Base-by-base conservation (phyloP, 1,284 basidiomycete species). In the Lignosus rhinocerotis region DNA sequence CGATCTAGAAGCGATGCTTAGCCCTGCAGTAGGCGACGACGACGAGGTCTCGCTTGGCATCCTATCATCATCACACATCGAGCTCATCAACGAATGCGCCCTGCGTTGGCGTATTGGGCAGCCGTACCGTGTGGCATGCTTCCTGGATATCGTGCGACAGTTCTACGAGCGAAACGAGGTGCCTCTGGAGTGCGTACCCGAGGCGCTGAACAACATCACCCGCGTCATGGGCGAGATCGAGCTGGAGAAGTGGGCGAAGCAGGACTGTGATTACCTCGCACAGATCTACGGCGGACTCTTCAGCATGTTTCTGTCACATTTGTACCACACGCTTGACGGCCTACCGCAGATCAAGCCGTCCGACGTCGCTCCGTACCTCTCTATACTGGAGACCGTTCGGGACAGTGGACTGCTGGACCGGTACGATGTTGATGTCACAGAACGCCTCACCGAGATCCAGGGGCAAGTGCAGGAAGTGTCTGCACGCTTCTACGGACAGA, bases 41-140 rank as follows among this genome's bases (percentile, higher is more conserved):
- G 94, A 98, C 66, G 95, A 99, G 75, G 96, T 99, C 3, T 94
- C 94, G 1, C 77, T 99, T 33, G 93, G 93, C 10, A 98, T 99
- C 56, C 76, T 99, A n/a, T 94, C 93, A 0, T 70, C 83, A 0
- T 70, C 82, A 16, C 94, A 98, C 71, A 80, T 93, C 45, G 89
- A 93, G 56, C 77, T 99, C 36, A 84, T 98, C 59, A 87, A 88
- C 54, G 92, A 96, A 69, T 96, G 94, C 67, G 94, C 94, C 1
- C 69, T 89, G 56, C 82, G 93, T 43, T 98, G 97, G 97, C 81
- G 96, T 55, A 87, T 99, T 56, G 84, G 88, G 8, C 84, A 90
- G 53, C 78, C 90, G 3, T 94, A 93, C 69, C 85, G 92, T 21
- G 85, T 84, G 0, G 82, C 88, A 9, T 90, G 89, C 66, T 96